Base-by-base conservation (phyloP, 2,329 filamentous ascomycete species). In the Fusarium duplospermum region DNA sequence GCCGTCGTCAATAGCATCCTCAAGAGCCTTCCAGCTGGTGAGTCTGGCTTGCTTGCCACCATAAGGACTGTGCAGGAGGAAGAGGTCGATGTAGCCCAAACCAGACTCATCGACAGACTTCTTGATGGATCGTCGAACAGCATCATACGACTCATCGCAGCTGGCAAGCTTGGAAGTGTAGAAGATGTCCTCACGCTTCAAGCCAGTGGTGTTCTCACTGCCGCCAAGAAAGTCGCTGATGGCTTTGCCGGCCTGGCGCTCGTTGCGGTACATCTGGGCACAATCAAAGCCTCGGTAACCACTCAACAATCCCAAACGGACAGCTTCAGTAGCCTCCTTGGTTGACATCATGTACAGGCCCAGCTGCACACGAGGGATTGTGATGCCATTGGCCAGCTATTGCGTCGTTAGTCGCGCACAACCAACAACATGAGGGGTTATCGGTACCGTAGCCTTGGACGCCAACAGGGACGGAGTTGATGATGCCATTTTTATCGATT, bases 91-190 rank as follows among this genome's bases (percentile, higher is more conserved):
- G 80, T 95, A 95, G 0, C 90, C 92, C 33, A 95, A 83, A 0
- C 90, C 92, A 27, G 89, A 91, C 65, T 88, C 88, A 56, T 90
- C 86, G 5, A 95, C 86, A 33, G 89, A 92, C 79, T 89, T 81
- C 70, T 87, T 89, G 72, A 96, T 93, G 0, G 92, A 91, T 69
- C 84, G 84, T 59, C 91, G 88, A 27, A 93, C 93, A 4, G 85
- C 84, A n/a, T 92, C 88, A 81, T 95, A 96, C 6, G 88, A 87
- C 2, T 86, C 86, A 76, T 84, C 84, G 79, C 91, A 93, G 67
- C 87, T 90, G 2, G 90, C 90, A 16, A 96, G 87, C 84, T 96
- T 97, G 38, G 92, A 93, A 0, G 94, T 96, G 81, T 94, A 95
- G 82, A 94, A 94, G 62, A 96, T 85, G 77, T 95, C 91, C 66